Percentiles rank a stretch among this genome's conserved stretches.
These are phyloP conservation scores for Spathaspora arborariae DNA, from an alignment of 805 yeast genomes.

Conservation along the genomic window DNA sequence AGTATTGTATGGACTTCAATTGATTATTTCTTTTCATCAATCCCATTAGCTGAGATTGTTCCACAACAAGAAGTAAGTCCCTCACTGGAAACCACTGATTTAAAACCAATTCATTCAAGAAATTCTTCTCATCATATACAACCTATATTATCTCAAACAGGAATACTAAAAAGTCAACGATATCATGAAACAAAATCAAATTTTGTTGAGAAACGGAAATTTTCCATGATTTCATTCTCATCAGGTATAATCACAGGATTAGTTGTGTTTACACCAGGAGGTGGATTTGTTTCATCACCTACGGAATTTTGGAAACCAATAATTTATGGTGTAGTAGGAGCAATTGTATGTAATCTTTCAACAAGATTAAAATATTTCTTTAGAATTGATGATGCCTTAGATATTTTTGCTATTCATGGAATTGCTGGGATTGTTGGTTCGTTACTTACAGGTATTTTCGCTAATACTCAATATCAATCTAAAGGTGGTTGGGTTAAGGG, in stretches of 20 bases:
- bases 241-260: constrained; percentile 41
- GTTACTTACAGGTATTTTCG: constrained; percentile 38
- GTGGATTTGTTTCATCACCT: constrained; percentile 35
- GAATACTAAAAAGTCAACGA: constrained; percentile 14
- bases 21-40: constrained; percentile 37
- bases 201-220: constrained; percentile 19
- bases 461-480: constrained; percentile 26
- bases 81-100: background rate
- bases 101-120: background rate
- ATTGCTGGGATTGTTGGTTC: constrained; percentile 40
- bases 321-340: constrained; percentile 38
- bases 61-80: background rate
- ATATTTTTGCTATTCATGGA: constrained; percentile 42
- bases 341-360: constrained; percentile 31
- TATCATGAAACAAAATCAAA: constrained; percentile 15
- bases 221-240: constrained; percentile 36
- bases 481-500: constrained; percentile 40
- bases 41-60: constrained; percentile 26
- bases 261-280: constrained; percentile 42
- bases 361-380: constrained; percentile 38
- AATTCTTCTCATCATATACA: background rate
- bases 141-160: constrained; percentile 14
- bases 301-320: constrained; percentile 38
- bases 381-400: constrained; percentile 40
- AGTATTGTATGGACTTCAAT: constrained; percentile 34